These are phyloP conservation scores for Globisporangium parvum DNA, from an alignment of 352 stramenopile genomes.

Conservation along the genomic window DNA sequence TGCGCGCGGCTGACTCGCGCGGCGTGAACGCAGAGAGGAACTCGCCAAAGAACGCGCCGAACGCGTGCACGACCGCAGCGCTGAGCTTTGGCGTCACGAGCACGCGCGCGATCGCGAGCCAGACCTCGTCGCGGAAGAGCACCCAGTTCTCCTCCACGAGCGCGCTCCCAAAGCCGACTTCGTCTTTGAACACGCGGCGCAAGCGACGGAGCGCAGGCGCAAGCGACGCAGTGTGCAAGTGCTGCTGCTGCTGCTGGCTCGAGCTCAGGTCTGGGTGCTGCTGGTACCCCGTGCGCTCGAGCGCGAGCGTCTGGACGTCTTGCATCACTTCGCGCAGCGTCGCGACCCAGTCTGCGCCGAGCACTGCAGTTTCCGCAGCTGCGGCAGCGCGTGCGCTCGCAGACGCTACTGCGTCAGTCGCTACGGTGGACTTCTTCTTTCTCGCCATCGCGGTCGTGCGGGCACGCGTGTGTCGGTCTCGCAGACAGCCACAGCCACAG, in stretches of 20 bases:
- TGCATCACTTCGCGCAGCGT: slow-evolving; percentile 57
- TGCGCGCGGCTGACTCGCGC: slow-evolving; percentile 3
- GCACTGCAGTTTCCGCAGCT: slow-evolving; percentile 7
- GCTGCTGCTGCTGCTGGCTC: too few species aligned
- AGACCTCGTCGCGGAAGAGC: slow-evolving; percentile 61
- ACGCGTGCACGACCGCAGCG: slow-evolving; percentile 39
- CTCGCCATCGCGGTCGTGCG: too few species aligned
- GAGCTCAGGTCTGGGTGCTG: too few species aligned
- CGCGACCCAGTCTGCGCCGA: slow-evolving; percentile 44
- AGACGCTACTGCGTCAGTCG: neutral
- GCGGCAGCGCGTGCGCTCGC: neutral
- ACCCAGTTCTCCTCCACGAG: slow-evolving; percentile 48
- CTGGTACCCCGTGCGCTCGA: slow-evolving; percentile 41
- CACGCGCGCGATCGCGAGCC: slow-evolving; percentile 44
- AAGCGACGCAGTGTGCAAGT: slow-evolving; percentile 19
- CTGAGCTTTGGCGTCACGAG: slow-evolving; percentile 36
- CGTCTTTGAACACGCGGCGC: slow-evolving; percentile 37
- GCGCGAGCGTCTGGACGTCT: slow-evolving; percentile 55
- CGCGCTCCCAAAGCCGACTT: slow-evolving; percentile 31
- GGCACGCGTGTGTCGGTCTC: too few species aligned
- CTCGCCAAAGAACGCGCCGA: slow-evolving; percentile 42
- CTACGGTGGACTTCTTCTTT: neutral
- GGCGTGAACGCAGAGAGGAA: slow-evolving; percentile 25
- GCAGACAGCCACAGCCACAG: too few species aligned
- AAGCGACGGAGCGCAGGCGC: slow-evolving; percentile 46